Conservation (phyloP, 495 filamentous ascomycete genomes). For the Platismatia glauca region DNA sequence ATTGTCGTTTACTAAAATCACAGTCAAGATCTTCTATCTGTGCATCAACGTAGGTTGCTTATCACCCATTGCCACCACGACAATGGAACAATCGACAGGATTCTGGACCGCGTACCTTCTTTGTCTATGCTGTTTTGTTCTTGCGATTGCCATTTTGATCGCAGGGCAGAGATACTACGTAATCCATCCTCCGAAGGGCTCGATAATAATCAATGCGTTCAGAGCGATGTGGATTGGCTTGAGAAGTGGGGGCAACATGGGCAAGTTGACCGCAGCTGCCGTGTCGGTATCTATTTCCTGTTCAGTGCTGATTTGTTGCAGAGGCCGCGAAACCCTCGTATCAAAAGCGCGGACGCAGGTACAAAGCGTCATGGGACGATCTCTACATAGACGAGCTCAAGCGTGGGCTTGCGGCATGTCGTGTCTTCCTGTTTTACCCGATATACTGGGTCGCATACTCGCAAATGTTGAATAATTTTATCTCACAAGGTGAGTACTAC, state of each 20-base stretch:
- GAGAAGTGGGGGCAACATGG: slow-evolving; percentile 33
- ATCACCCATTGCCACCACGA: slow-evolving; percentile 53
- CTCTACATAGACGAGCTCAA: slow-evolving; percentile 56
- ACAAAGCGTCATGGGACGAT: slow-evolving; percentile 47
- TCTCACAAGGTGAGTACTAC: slow-evolving; percentile 32
- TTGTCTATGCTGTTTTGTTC: slow-evolving; percentile 50
- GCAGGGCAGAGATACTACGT: slow-evolving; percentile 50
- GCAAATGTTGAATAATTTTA: slow-evolving; percentile 37
- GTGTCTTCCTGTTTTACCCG: slow-evolving; percentile 51
- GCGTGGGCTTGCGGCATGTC: slow-evolving; percentile 51
- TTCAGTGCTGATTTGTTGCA: slow-evolving; percentile 18
- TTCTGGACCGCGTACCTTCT: slow-evolving; percentile 74
- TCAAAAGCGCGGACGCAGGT: slow-evolving; percentile 38
- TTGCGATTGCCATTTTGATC: slow-evolving; percentile 45
- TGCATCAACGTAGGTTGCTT: slow-evolving; percentile 71
- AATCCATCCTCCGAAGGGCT: slow-evolving; percentile 54
- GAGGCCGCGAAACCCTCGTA: slow-evolving; percentile 52
- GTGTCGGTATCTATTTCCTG: not conserved
- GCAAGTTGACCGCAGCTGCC: slow-evolving; percentile 2
- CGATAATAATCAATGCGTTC: slow-evolving; percentile 54
- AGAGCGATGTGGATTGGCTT: slow-evolving; percentile 52
- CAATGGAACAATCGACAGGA: slow-evolving; percentile 57
- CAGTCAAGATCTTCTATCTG: slow-evolving; percentile 48
- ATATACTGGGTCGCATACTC: slow-evolving; percentile 47
- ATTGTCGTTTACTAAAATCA: not conserved